Evolutionary conservation across 495 filamentous ascomycete genomes (phyloP), one percentile per base, ranked within the genome.

Genomic region (Paragyromitra xinjiangensis): DNA sequence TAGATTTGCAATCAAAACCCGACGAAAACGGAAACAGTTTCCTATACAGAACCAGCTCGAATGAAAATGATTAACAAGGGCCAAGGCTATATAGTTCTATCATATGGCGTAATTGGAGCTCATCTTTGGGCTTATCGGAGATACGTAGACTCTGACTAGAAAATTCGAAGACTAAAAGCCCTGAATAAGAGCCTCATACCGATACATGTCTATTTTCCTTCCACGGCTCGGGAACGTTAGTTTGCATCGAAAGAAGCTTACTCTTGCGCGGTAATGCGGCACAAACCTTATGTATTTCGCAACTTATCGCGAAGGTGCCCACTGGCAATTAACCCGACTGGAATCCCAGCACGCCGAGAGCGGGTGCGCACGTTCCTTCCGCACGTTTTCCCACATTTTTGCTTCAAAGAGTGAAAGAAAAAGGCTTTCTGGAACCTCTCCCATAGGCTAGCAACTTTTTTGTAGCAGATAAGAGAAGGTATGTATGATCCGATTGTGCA

Each of bases 281-380:
- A 69, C 53, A 2, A 42, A 26, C 34, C 50, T 48, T n/a, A 42
- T 37, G 64, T 11, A 12, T 66, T 14, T 68, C 22, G 3, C 29
- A 19, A 22, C 0, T 16, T 71, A 22, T 45, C 34, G 22, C 69
- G 39, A 22, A 19, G 42, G 37, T 53, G 7, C 19, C 50, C 5
- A 19, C n/a, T 53, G 64, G 71, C 64, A 55, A 53, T 62, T 55
- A 2, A 14, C 66, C 71, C 71, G 71, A 44, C 51, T 75, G 64
- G 64, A 44, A 44, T 22, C 26, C 22, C 63, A 12, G 22, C 22
- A 50, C 24, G 55, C 55, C 48, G 34, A n/a, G 39, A 51, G 40
- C 29, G 29, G 29, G 29, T 34, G 29, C 29, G 69, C 61, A 39
- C 69, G 45, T 63, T 40, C 40, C 59, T 65, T 63, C 44, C n/a